Conservation (phyloP, 169 alveolate species). For the Besnoitia besnoiti region DNA sequence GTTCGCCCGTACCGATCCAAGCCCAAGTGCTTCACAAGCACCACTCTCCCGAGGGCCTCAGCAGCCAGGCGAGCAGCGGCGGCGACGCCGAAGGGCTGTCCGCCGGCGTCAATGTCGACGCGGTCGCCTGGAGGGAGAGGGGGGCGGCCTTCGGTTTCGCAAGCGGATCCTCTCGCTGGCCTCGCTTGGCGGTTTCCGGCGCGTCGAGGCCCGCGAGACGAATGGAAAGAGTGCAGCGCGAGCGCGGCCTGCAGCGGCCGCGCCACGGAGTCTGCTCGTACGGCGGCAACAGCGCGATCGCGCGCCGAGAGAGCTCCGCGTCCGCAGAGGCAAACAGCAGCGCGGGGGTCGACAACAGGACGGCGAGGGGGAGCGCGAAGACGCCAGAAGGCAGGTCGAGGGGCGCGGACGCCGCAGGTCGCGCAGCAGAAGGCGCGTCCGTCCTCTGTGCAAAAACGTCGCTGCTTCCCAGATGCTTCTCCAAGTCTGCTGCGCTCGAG, state of each 20-base stretch:
- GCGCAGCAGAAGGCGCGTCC: background rate
- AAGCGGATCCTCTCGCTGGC: background rate
- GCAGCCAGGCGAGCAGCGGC: background rate
- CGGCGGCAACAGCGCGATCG: background rate
- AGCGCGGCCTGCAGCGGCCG: background rate
- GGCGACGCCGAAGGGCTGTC: constrained; percentile 1
- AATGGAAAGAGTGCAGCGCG: background rate
- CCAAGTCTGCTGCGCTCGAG: background rate
- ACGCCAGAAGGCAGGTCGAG: background rate
- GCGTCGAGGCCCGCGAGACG: background rate
- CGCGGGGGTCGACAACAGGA: background rate
- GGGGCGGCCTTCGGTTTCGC: background rate
- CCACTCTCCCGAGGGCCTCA: background rate
- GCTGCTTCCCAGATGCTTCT: background rate
- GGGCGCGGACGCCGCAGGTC: too few relatives aligned
- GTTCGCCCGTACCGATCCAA: background rate
- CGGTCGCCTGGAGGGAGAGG: background rate
- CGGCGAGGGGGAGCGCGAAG: background rate
- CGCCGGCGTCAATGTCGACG: background rate
- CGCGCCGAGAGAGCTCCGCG: background rate
- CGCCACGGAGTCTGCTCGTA: background rate
- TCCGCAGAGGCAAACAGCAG: background rate
- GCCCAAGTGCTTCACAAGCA: background rate
- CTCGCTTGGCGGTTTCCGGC: background rate
- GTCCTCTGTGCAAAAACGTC: background rate